A percentile compares a stretch with the other conserved stretches of the same genome.
Evolutionary conservation across 352 stramenopile species (phyloP).

Genomic region (Blastocystis hominis): DNA sequence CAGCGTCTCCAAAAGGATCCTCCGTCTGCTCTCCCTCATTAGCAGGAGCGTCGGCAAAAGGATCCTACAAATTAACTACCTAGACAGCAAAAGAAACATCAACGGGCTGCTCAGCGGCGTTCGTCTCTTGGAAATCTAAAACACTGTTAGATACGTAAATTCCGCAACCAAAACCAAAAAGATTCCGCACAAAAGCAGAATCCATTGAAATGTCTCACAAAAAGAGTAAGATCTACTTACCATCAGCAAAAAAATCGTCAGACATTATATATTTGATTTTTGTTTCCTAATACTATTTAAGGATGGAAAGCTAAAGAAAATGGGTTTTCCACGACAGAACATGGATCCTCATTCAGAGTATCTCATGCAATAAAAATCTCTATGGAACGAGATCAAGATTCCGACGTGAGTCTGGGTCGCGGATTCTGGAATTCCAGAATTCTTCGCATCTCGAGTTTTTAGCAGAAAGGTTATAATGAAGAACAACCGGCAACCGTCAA

Average conservation of each 20-base stretch:
- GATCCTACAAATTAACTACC: conserved; percentile 21
- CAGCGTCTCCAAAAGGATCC: conserved; percentile 51
- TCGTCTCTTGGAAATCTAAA: conserved; percentile 17
- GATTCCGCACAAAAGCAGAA: neutral
- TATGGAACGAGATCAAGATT: neutral
- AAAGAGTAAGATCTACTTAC: conserved; percentile 1
- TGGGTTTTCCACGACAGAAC: neutral
- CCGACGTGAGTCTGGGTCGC: neutral
- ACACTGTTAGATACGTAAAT: neutral
- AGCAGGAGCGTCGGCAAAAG: conserved; percentile 27
- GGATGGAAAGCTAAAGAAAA: neutral
- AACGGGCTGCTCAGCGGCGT: neutral
- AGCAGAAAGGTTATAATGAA: neutral
- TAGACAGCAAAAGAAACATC: neutral
- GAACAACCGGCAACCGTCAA: no score
- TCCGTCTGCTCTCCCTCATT: neutral
- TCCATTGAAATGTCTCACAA: neutral
- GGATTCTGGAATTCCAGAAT: neutral
- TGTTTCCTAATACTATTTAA: neutral
- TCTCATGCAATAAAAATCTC: no score
- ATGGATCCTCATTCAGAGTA: no score
- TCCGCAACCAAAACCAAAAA: neutral
- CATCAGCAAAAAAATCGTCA: conserved; percentile 58
- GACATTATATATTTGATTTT: conserved; percentile 48
- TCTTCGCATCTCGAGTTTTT: neutral